These are phyloP conservation scores for Paxillus ammoniavirescens DNA, from an alignment of 768 basidiomycete species.

Conservation along the genomic window DNA sequence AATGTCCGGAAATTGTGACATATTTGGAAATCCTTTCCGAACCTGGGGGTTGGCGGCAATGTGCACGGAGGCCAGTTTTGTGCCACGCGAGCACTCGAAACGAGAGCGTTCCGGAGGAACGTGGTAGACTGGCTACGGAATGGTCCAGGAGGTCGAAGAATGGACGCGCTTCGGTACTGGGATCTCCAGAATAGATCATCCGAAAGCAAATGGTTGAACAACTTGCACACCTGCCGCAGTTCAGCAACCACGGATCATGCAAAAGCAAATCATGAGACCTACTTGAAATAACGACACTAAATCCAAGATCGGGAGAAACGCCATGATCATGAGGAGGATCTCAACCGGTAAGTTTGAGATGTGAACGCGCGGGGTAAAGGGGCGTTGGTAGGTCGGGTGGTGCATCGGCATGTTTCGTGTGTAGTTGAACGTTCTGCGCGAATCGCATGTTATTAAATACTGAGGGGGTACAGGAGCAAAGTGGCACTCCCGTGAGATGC, in stretches of 20 bases:
- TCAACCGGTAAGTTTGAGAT: constrained; percentile 3
- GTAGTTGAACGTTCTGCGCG: neutral
- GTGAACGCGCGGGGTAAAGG: neutral
- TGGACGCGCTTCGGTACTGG: neutral
- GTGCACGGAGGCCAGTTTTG: constrained; percentile 6
- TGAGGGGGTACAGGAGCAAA: neutral
- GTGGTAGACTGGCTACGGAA: neutral
- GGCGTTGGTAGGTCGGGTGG: too few relatives aligned
- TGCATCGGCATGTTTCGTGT: neutral
- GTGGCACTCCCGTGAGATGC: too few relatives aligned
- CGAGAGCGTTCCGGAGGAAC: neutral
- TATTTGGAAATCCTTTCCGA: neutral
- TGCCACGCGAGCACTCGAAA: constrained; percentile 2
- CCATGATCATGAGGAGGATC: constrained; percentile 6
- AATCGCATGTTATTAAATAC: neutral
- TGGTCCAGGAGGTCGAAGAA: constrained; percentile 8
- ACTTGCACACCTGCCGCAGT: constrained; percentile 2
- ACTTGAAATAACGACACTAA: neutral
- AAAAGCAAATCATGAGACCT: neutral
- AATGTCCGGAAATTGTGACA: neutral
- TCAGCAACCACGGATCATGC: neutral
- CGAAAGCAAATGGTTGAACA: neutral
- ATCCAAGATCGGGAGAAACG: neutral
- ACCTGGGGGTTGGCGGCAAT: neutral
- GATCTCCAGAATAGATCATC: constrained; percentile 5